A percentile compares a stretch with the other conserved stretches of the same genome.
Conservation (phyloP, 75 land plant genomes). For the Sequoia sempervirens region DNA sequence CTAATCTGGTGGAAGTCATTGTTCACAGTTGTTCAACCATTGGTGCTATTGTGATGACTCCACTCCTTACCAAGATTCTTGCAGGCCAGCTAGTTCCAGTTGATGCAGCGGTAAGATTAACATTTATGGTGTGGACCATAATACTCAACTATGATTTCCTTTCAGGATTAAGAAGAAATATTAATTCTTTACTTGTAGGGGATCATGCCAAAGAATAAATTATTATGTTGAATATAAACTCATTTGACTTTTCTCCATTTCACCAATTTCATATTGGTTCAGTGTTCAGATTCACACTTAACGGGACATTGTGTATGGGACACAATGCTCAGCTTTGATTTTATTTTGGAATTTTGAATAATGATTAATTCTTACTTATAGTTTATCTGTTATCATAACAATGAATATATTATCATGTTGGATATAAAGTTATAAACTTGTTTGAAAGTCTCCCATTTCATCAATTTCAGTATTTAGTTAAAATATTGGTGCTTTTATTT, state of each 20-base stretch:
- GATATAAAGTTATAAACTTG: background rate
- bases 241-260: background rate
- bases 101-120: slow-evolving; percentile 78
- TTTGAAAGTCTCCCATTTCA: background rate
- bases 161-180: background rate
- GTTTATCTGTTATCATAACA: no score
- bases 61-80: slow-evolving; percentile 91
- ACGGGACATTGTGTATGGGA: background rate
- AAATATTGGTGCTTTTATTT: background rate
- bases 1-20: background rate
- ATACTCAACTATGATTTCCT: slow-evolving; percentile 3
- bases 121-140: background rate
- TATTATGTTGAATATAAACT: background rate
- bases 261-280: background rate
- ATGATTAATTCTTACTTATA: background rate
- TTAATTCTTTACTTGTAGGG: background rate
- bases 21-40: slow-evolving; percentile 77
- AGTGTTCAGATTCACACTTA: background rate
- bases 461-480: background rate
- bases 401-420: background rate
- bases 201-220: background rate
- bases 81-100: slow-evolving; percentile 99
- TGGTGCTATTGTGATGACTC: slow-evolving; percentile 98
- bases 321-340: slow-evolving; percentile 4
- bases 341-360: background rate